Base-by-base conservation (phyloP, 2,329 filamentous ascomycete species). In the Xylariales sp. region DNA sequence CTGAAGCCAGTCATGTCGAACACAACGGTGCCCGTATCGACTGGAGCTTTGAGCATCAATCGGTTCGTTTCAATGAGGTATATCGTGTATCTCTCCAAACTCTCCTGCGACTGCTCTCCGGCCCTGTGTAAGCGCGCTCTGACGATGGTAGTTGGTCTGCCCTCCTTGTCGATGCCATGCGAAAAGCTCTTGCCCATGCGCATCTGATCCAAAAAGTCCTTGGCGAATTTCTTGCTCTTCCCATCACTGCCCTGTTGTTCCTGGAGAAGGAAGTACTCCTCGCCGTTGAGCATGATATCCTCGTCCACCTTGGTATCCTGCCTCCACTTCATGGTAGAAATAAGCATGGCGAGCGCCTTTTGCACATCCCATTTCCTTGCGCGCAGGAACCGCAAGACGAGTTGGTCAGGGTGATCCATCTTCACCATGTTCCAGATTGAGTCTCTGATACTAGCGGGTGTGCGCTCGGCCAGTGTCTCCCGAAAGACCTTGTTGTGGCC, bases 1-100 rank as follows among this genome's bases (percentile, higher is more conserved):
- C 86, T 86, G 62, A 97, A 97, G 48, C 84, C 80, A 6, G 87
- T 95, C 88, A 98, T 91, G 62, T 98, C 93, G 58, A 98, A 98
- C 34, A 98, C 69, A 49, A 98, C 80, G 31, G 87, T 93, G 44
- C 91, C 93, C 45, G 93, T 98, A 58, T 97, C 93, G 20, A 95
- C 78, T 0, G 88, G 89, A 19, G 82, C 77, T 45, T 75, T 71
- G 39, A 98, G 69, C 48, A 95, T 71, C 70, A 96, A 79, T 40
- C 93, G 80, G n/a, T 88, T 85, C 16, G 89, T 94, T 70, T 98
- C 93, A 53, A 98, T 98, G 25, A 89, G 76, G 60, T 88, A 95
- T 24, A 98, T 88, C 0, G 93, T 98, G 61, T 86, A 96, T 52
- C 83, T 78, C 63, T 98, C 91, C 46, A 97, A 63, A 55, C 81